Evolutionary conservation across 768 basidiomycete genomes (phyloP), one percentile per base, ranked within the genome.

Genomic region (Cystofilobasidium capitatum): DNA sequence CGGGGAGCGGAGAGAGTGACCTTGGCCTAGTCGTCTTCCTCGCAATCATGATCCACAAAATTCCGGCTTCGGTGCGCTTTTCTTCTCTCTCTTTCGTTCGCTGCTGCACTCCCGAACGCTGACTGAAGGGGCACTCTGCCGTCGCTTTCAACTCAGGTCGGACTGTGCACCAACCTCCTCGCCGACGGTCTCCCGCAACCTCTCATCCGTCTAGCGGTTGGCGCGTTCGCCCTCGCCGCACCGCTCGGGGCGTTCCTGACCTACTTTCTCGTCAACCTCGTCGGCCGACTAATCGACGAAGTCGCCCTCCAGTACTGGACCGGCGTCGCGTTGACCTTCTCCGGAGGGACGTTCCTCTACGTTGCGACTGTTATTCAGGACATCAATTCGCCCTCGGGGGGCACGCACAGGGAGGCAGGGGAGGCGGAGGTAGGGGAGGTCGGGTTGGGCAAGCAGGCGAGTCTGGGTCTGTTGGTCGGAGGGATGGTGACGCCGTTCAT

Each of bases 311-410:
- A 77, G 6, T 81, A 81, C 71, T 86, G 85, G 82, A 85, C 87
- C 1, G 92, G 65, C 42, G 55, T 66, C 33, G 65, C 65, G 24
- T 45, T 66, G 24, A 42, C 58, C 14, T 81, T 94, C 72, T 94
- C 91, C 17, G 92, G 89, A 54, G 92, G 92, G 12, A 91, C 90
- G 3, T 96, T 96, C 78, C 80, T 97, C 44, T 96, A 94, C 74
- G 93, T 97, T 12, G 91, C 91, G 1, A 86, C 90, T 45, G 73
- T 73, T 33, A 72, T 75, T 62, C 74, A 86, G 66, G 62, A 74
- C 37, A 79, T 82, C 22, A 80, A 81, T 62, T 76, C 63, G 35
- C 77, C 74, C 44, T 16, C 51, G n/a, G n/a, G n/a, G n/a, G n/a
- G 26, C 45, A 12, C 45, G 2, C 51, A 2, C 29, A 31, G 7